Evolutionary conservation across 768 basidiomycete species (phyloP), one percentile per base, ranked within the genome.

Genomic region (Amanita pallidorosea): DNA sequence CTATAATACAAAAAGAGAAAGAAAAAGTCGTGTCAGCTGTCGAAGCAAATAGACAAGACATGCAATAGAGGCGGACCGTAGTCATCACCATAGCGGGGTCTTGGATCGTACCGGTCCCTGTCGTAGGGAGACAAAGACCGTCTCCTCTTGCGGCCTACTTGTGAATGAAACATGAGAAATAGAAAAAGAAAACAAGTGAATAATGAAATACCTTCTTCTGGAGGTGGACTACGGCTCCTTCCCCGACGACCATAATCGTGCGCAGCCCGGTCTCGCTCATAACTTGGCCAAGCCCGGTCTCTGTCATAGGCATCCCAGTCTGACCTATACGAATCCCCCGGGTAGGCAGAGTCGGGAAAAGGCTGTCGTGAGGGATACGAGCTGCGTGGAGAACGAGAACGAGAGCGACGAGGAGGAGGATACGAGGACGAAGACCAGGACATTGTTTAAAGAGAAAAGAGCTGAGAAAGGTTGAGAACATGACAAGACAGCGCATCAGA

Each of bases 61-160:
- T 22, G 42, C 45, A 47, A 40, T 11, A 33, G 20, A 53, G 54
- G 59, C 73, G 68, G 73, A 89, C 88, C 88, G 64, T 82, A 84
- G 59, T 90, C 86, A 47, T 92, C 89, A 52, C 68, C 80, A 60
- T 88, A 88, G 46, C 88, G 77, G 33, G 87, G 88, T 45, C 89
- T 76, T 47, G 88, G 84, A 53, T 90, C 88, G 60, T 83, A 90
- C 40, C 88, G 70, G 51, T 88, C 88, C 53, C 88, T 74, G 60
- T 91, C 89, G 58, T 85, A 88, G 11, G 89, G 89, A 20, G 86
- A 87, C 56, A 74, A 66, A 17, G 89, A 91, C 55, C 89, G 75
- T 53, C 88, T 80, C 53, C 89, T 82, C 63, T 92, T 92, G 54
- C 88, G 74, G 51, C 75, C 81, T 69, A 66, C 70, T 80, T 57